A percentile compares a stretch with the other conserved stretches of the same genome.
These are phyloP conservation scores for Croton setiger DNA, from an alignment of 441 rosid species.

Conservation along the genomic window DNA sequence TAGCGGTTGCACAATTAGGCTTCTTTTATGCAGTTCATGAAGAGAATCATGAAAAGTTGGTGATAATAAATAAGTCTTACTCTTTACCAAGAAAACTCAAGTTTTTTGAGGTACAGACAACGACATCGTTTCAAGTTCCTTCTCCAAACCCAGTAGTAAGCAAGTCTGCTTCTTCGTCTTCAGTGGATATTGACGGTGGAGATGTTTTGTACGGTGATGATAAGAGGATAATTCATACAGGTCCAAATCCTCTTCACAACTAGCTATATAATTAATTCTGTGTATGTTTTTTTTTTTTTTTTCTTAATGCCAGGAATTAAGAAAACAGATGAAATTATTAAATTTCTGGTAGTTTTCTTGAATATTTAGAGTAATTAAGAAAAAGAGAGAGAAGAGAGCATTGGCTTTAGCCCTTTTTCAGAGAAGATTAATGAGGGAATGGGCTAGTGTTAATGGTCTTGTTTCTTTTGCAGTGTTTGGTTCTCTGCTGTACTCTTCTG, in stretches of 20 bases:
- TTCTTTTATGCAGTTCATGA: conserved; percentile 37
- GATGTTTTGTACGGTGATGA: conserved; percentile 55
- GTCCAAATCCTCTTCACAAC: conserved; percentile 98
- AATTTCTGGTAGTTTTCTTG: neutral
- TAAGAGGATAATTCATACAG: conserved; percentile 81
- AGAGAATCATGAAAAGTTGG: conserved; percentile 20
- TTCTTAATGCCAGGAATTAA: conserved; percentile 10
- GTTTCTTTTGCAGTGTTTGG: conserved; percentile 38
- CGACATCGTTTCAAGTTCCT: conserved; percentile 30
- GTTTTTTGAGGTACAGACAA: conserved; percentile 19
- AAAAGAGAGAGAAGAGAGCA: conserved; percentile 36
- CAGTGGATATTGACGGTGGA: neutral
- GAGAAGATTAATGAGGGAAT: conserved; percentile 27
- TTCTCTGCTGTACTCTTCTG: conserved; percentile 28
- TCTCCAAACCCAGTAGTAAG: conserved; percentile 12
- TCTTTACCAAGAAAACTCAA: conserved; percentile 50
- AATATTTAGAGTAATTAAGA: conserved; percentile 1
- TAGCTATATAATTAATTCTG: conserved; percentile 27
- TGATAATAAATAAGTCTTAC: neutral
- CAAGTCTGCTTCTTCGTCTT: too few relatives aligned
- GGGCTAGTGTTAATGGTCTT: conserved; percentile 73
- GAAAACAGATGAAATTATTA: conserved; percentile 17
- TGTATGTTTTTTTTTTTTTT: conserved; percentile 15
- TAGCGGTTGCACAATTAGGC: conserved; percentile 42
- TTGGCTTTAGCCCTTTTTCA: conserved; percentile 51